A percentile compares a stretch with the other conserved stretches of the same genome.
Evolutionary conservation across 805 yeast genomes (phyloP).

Genomic region (Nematodospora valgi): DNA sequence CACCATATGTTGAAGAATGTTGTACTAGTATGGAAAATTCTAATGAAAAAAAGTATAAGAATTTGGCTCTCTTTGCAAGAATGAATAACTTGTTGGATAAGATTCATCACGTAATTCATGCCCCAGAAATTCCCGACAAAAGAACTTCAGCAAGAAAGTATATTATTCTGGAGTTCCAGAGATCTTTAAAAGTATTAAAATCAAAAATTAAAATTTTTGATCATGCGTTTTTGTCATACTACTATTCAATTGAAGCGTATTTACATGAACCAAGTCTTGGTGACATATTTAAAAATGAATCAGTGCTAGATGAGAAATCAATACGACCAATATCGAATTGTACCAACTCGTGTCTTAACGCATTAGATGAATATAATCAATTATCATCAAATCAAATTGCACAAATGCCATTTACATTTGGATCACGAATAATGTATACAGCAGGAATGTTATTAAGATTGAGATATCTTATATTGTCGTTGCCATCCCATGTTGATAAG

Average conservation of each 20-base stretch:
- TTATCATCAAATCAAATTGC: conserved; percentile 47
- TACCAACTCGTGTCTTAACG: conserved; percentile 49
- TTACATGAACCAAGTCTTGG: conserved; percentile 53
- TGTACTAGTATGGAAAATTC: conserved; percentile 45
- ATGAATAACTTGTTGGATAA: conserved; percentile 60
- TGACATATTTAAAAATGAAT: conserved; percentile 15
- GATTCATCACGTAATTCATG: conserved; percentile 50
- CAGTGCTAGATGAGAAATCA: conserved; percentile 21
- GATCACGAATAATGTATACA: conserved; percentile 58
- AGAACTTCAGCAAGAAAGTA: conserved; percentile 26
- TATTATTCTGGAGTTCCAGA: conserved; percentile 48
- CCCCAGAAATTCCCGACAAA: conserved; percentile 21
- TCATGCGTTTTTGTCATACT: conserved; percentile 46
- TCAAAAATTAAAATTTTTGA: conserved; percentile 35
- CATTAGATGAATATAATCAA: conserved; percentile 47
- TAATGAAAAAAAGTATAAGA: conserved; percentile 26
- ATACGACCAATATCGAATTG: conserved; percentile 47
- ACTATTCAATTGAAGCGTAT: conserved; percentile 63
- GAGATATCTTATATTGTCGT: conserved; percentile 51
- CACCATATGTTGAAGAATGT: conserved; percentile 60
- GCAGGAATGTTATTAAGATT: conserved; percentile 61
- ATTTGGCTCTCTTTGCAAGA: conserved; percentile 57
- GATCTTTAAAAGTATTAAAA: conserved; percentile 39
- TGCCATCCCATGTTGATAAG: conserved; percentile 44
- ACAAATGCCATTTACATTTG: conserved; percentile 53